Conservation (phyloP, 2,329 filamentous ascomycete genomes). For the Plectosphaerella plurivora region DNA sequence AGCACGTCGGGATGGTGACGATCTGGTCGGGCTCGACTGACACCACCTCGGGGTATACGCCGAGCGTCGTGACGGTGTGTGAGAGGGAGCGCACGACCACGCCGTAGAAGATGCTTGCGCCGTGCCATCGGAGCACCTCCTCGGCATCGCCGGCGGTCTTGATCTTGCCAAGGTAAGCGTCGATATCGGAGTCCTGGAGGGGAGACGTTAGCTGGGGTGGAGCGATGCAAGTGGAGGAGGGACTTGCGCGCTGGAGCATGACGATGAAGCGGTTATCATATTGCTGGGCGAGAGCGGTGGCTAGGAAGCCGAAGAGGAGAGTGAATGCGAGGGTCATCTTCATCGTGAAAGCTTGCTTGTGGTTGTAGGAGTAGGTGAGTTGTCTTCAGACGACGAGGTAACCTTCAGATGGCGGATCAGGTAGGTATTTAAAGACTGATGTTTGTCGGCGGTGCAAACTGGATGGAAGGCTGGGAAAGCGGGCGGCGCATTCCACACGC, state of each 20-base stretch:
- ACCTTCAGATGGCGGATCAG: too few relatives aligned
- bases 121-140: background rate
- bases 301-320: background rate
- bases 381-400: too few relatives aligned
- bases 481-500: too few relatives aligned
- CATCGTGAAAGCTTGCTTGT: background rate
- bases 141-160: background rate
- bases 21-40: constrained; percentile 1
- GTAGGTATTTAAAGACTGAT: too few relatives aligned
- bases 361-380: too few relatives aligned
- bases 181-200: background rate
- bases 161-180: constrained; percentile 3
- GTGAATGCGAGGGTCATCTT: background rate
- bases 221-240: background rate
- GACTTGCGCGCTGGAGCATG: constrained; percentile 3
- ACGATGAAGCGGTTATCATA: constrained; percentile 4
- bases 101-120: constrained; percentile 1
- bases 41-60: constrained; percentile 2
- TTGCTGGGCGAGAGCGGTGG: background rate
- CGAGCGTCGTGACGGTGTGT: background rate
- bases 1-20: background rate
- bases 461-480: too few relatives aligned
- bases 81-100: constrained; percentile 4
- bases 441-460: too few relatives aligned
- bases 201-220: too few relatives aligned